A percentile compares a stretch with the other conserved stretches of the same genome.
Evolutionary conservation across 106 monocot species (phyloP).

Genomic region (Alisma plantagoaquatica): DNA sequence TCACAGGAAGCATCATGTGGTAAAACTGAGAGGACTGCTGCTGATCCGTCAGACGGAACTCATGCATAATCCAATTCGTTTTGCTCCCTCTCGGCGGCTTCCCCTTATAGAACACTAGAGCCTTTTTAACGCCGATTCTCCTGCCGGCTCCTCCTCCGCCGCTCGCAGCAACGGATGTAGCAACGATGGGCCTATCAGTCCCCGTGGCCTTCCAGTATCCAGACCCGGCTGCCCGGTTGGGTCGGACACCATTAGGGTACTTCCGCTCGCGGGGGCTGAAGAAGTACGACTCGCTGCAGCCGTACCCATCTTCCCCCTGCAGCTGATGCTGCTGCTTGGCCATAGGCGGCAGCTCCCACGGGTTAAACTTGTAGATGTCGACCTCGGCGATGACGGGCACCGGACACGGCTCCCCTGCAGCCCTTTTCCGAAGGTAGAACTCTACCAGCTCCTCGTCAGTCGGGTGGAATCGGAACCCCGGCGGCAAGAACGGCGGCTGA

Average conservation of each 20-base stretch:
- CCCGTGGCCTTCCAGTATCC: slow-evolving; percentile 28
- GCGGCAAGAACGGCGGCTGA: slow-evolving; percentile 6
- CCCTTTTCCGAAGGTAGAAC: slow-evolving; percentile 17
- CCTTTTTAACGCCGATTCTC: slow-evolving; percentile 22
- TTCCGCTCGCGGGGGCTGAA: slow-evolving; percentile 83
- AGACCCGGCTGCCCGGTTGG: slow-evolving; percentile 37
- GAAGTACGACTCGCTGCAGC: slow-evolving; percentile 91
- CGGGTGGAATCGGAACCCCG: slow-evolving; percentile 18
- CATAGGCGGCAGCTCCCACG: slow-evolving; percentile 20
- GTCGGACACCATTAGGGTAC: slow-evolving; percentile 79
- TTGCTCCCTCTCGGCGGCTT: slow-evolving; percentile 17
- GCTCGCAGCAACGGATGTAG: neutral
- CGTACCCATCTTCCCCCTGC: no score
- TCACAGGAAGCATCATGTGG: no score
- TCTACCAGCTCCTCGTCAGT: no score
- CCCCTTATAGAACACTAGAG: slow-evolving; percentile 19
- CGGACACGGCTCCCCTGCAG: slow-evolving; percentile 11
- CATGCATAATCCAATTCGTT: slow-evolving; percentile 25
- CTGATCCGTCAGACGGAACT: slow-evolving; percentile 13
- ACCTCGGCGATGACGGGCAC: slow-evolving; percentile 19
- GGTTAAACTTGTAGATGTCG: slow-evolving; percentile 24
- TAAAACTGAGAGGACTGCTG: no score
- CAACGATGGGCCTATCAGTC: slow-evolving; percentile 17
- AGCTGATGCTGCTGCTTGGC: no score
- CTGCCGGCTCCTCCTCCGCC: no score